Percentiles rank a stretch among this genome's conserved stretches.
These are phyloP conservation scores for Boletellus dicymbophilus DNA, from an alignment of 1,284 basidiomycete genomes.

Conservation along the genomic window DNA sequence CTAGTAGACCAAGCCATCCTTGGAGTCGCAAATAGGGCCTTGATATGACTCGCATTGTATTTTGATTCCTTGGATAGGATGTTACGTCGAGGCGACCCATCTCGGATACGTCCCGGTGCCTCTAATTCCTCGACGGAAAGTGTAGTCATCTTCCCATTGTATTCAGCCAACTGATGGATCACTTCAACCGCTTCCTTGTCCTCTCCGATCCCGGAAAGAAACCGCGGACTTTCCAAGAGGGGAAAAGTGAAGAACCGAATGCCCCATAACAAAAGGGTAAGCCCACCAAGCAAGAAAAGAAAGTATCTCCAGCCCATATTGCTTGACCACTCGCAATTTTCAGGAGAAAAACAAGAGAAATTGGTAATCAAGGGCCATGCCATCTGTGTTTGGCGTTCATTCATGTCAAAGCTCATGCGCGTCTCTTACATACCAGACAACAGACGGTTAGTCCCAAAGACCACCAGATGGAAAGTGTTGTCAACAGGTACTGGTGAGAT, in stretches of 20 bases:
- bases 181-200: slow-evolving; percentile 65
- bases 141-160: slow-evolving; percentile 48
- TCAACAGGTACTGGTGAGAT: slow-evolving; percentile 68
- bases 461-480: slow-evolving; percentile 74
- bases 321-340: slow-evolving; percentile 38
- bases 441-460: slow-evolving; percentile 64
- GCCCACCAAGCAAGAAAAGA: slow-evolving; percentile 32
- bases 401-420: neutral
- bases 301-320: slow-evolving; percentile 56
- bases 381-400: slow-evolving; percentile 23
- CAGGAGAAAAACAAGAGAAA: slow-evolving; percentile 41
- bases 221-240: slow-evolving; percentile 64
- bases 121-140: slow-evolving; percentile 45
- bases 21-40: slow-evolving; percentile 52
- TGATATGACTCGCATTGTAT: slow-evolving; percentile 46
- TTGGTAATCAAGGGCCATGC: slow-evolving; percentile 54
- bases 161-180: slow-evolving; percentile 57
- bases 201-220: slow-evolving; percentile 58
- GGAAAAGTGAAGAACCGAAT: slow-evolving; percentile 62
- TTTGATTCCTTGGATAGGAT: slow-evolving; percentile 39
- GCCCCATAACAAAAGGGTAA: slow-evolving; percentile 44
- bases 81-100: slow-evolving; percentile 1
- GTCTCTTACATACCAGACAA: slow-evolving; percentile 50
- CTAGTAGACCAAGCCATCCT: slow-evolving; percentile 60
- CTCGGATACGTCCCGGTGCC: slow-evolving; percentile 13